Percentiles rank a stretch among this genome's conserved stretches.
These are phyloP conservation scores for Boletellus dicymbophilus DNA, from an alignment of 1,284 basidiomycete genomes.

Conservation along the genomic window DNA sequence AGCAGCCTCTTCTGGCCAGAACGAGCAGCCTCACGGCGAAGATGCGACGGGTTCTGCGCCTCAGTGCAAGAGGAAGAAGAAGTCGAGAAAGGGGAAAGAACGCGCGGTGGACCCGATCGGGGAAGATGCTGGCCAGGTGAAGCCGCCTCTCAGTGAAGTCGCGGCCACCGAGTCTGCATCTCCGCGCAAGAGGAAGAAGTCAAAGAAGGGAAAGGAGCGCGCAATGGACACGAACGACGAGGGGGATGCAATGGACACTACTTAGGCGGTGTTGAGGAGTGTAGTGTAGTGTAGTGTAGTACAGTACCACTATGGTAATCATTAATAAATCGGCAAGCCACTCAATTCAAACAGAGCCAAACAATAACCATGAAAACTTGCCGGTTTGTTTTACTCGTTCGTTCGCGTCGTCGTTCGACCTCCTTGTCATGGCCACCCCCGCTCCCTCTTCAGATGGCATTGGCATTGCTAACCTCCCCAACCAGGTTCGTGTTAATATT, in stretches of 20 bases:
- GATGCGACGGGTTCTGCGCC: neutral
- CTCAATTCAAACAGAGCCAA: constrained; percentile 26
- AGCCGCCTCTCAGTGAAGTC: constrained; percentile 3
- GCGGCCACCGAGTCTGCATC: neutral
- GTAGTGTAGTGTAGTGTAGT: too few relatives aligned
- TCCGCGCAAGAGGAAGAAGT: constrained; percentile 16
- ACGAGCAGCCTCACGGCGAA: constrained; percentile 2
- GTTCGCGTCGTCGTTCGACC: constrained; percentile 17
- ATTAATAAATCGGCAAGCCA: constrained; percentile 21
- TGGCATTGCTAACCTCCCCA: constrained; percentile 93
- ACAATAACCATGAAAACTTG: constrained; percentile 22
- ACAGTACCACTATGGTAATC: too few relatives aligned
- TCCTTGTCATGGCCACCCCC: constrained; percentile 25
- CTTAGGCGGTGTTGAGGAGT: constrained; percentile 7
- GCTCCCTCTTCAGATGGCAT: constrained; percentile 60
- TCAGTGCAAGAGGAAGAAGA: constrained; percentile 17
- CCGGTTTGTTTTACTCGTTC: constrained; percentile 21
- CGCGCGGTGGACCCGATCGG: constrained; percentile 21
- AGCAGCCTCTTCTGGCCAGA: neutral
- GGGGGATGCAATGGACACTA: constrained; percentile 23
- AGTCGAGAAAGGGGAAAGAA: constrained; percentile 29
- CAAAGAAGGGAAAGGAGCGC: constrained; percentile 30
- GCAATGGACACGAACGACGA: constrained; percentile 20
- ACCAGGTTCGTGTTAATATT: constrained; percentile 93
- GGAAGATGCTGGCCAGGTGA: constrained; percentile 4